Percentiles rank a stretch among this genome's conserved stretches.
phyloP scores from a whole-genome alignment of 257 asterid species.

The Solanum medicagineum region DNA sequence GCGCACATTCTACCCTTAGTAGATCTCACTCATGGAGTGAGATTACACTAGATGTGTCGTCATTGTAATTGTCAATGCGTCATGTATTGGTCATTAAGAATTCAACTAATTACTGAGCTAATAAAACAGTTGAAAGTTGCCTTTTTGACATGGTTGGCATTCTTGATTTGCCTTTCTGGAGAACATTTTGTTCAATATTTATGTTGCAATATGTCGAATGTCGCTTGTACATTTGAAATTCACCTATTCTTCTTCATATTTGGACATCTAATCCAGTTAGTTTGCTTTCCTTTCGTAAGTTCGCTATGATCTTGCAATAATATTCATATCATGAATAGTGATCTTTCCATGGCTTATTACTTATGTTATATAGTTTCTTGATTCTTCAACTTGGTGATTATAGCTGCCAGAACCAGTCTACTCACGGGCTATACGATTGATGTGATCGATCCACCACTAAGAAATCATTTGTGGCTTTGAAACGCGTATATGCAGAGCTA shows the following conservation, averaged over 20 bases:
- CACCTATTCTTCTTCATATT: not conserved
- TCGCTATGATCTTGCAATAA: not conserved
- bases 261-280: not conserved
- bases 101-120: not conserved
- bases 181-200: not conserved
- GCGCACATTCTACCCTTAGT: not conserved
- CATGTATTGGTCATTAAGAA: not conserved
- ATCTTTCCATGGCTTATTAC: not conserved
- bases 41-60: not conserved
- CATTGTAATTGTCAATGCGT: not conserved
- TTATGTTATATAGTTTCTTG: not conserved
- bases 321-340: not conserved
- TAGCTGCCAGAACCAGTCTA: not conserved
- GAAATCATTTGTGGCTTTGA: not conserved
- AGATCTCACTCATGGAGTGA: not conserved
- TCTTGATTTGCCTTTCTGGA: not conserved
- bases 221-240: not conserved
- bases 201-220: not conserved
- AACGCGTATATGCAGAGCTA: not conserved
- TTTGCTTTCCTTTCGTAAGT: not conserved
- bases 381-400: not conserved
- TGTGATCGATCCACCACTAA: not conserved
- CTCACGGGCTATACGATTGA: not conserved
- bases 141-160: not conserved
- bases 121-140: not conserved